phyloP scores from a whole-genome alignment of 2,329 filamentous ascomycete genomes.

The Fusarium irregulare region DNA sequence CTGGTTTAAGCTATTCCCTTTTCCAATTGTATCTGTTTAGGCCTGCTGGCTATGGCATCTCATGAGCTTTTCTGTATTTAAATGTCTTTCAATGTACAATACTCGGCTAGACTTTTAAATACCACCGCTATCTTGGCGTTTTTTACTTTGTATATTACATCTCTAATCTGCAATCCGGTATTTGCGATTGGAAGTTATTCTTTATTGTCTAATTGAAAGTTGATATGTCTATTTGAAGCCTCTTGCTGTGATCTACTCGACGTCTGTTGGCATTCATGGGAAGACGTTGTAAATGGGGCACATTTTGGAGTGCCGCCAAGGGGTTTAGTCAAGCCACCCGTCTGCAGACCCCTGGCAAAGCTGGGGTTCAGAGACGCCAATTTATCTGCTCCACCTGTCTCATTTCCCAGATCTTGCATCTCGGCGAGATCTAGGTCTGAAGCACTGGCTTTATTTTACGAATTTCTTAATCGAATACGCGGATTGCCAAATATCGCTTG shows the following conservation, averaged over 20 bases:
- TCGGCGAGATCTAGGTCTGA: conserved; percentile 9
- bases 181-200: conserved; percentile 19
- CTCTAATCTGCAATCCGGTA: conserved; percentile 57
- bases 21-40: conserved; percentile 53
- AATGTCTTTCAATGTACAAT: conserved; percentile 53
- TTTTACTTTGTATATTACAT: conserved; percentile 50
- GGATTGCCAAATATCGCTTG: conserved; percentile 29
- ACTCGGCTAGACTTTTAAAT: conserved; percentile 53
- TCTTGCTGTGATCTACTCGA: neutral
- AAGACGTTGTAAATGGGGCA: conserved; percentile 3
- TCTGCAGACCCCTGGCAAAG: conserved; percentile 27
- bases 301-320: neutral
- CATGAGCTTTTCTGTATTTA: conserved; percentile 50
- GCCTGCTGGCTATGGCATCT: conserved; percentile 56
- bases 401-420: conserved; percentile 37
- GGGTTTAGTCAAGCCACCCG: conserved; percentile 18
- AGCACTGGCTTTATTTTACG: conserved; percentile 5
- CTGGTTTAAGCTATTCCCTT: conserved; percentile 61
- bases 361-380: conserved; percentile 31
- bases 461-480: conserved; percentile 1
- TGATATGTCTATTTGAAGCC: neutral
- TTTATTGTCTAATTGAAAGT: conserved; percentile 16
- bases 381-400: conserved; percentile 15
- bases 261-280: neutral
- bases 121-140: conserved; percentile 47